Evolutionary conservation across 148 eudicot species (phyloP), one percentile per base, ranked within the genome.

Genomic region (Rhododendron williamsianum): DNA sequence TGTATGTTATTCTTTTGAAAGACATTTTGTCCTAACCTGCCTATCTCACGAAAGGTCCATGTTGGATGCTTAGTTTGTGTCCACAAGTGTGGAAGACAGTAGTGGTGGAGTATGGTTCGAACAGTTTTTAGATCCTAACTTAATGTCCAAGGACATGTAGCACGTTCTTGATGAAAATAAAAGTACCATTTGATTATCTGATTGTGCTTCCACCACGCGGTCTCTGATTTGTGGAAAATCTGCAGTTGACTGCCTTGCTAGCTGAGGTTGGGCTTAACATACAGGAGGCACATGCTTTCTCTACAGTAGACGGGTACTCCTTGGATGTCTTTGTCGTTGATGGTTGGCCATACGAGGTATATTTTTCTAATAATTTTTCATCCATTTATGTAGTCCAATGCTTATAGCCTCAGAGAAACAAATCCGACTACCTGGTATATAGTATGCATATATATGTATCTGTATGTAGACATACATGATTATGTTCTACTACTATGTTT

Each of bases 301-400:
- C 97, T 56, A 93, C 97, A 71, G 88, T 88, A 80, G 97, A 94
- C 86, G 95, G 97, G 54, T 94, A 92, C 90, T 94, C 97, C 23
- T 85, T 94, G 82, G 97, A 94, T 86, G 94, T 93, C 74, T 94
- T 94, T 89, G 97, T 94, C 65, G 95, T 94, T 84, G 97, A 94
- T 89, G 97, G 97, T 82, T 94, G 97, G 97, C 95, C 92, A 15
- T 89, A 90, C 45, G 97, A 94, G 97, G 97, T 94, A 92, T 21
- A 78, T 30, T 84, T 49, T 58, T 69, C 27, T 51, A 80, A 21
- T 3, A 49, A 45, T 5, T 76, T 81, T 65, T 82, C 36, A 45
- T 88, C 81, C 49, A 85, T 3, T 71, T 78, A 9, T 63, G 77
- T 41, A 21, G 46, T 72, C 65, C 41, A 76, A 84, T 84, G 73